A percentile compares a stretch with the other conserved stretches of the same genome.
Evolutionary conservation across 2,329 filamentous ascomycete species (phyloP).

Genomic region (Zymoseptoria passerinii): DNA sequence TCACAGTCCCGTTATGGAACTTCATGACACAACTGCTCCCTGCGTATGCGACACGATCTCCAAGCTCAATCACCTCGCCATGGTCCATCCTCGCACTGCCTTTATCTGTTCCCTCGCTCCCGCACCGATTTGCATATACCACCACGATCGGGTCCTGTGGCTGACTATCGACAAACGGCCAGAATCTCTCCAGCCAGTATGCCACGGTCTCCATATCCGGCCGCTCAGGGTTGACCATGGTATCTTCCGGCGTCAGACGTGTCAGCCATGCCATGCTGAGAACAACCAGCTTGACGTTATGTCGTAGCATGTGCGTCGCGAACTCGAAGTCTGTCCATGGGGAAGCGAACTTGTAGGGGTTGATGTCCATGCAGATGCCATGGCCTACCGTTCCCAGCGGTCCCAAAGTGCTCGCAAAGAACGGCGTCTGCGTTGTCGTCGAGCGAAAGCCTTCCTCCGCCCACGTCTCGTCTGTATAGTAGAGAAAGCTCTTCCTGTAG

Average conservation of each 20-base stretch:
- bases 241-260: slow-evolving; percentile 41
- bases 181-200: slow-evolving; percentile 67
- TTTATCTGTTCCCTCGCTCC: slow-evolving; percentile 43
- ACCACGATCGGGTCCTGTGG: slow-evolving; percentile 54
- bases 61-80: slow-evolving; percentile 24
- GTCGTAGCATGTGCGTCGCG: slow-evolving; percentile 49
- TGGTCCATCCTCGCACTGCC: slow-evolving; percentile 22
- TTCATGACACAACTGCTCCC: slow-evolving; percentile 66
- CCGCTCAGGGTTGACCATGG: slow-evolving; percentile 39
- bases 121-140: slow-evolving; percentile 63
- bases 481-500: slow-evolving; percentile 58
- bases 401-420: slow-evolving; percentile 34
- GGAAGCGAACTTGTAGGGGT: slow-evolving; percentile 53
- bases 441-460: slow-evolving; percentile 31
- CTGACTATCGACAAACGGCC: slow-evolving; percentile 44
- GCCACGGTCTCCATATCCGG: slow-evolving; percentile 65
- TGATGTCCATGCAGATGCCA: slow-evolving; percentile 52
- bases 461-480: slow-evolving; percentile 61
- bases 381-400: slow-evolving; percentile 32
- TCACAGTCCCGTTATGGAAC: slow-evolving; percentile 56
- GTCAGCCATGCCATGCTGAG: slow-evolving; percentile 75
- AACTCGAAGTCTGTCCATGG: slow-evolving; percentile 53
- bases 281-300: slow-evolving; percentile 54
- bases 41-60: slow-evolving; percentile 51
- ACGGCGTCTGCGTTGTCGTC: slow-evolving; percentile 9